phyloP scores from a whole-genome alignment of 2,329 filamentous ascomycete species.

The Claviceps arundinis region DNA sequence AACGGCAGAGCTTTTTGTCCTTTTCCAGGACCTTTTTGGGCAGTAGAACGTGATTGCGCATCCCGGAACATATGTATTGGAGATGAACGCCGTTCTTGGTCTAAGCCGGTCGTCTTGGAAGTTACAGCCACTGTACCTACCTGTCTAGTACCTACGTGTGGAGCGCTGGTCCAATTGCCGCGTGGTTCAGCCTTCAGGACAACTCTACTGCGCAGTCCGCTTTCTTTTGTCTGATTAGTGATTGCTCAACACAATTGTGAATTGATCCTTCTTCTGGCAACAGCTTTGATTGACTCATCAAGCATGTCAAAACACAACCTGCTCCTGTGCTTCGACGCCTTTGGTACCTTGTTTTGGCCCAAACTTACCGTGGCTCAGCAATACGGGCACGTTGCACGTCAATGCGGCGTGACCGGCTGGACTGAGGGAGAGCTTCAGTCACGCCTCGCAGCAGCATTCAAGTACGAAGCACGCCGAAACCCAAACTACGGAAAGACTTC shows the following conservation, averaged over 20 bases:
- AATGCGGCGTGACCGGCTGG: constrained; percentile 33
- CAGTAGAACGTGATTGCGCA: constrained; percentile 9
- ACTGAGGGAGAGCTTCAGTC: constrained; percentile 25
- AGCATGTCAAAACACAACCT: constrained; percentile 26
- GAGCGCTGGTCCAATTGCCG: no score
- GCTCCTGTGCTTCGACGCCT: constrained; percentile 49
- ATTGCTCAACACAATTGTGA: no score
- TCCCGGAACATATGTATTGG: constrained; percentile 10
- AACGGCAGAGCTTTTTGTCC: constrained; percentile 7
- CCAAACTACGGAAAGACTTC: constrained; percentile 47
- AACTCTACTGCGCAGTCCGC: no score
- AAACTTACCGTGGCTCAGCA: constrained; percentile 34
- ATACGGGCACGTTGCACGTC: constrained; percentile 38
- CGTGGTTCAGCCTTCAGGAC: no score
- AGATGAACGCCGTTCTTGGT: constrained; percentile 20
- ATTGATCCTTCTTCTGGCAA: neutral
- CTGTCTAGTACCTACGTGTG: no score
- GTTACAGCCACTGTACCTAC: no score
- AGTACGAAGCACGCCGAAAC: constrained; percentile 27
- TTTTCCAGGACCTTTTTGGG: constrained; percentile 7
- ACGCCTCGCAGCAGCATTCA: constrained; percentile 30
- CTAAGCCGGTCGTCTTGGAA: no score
- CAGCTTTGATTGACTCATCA: neutral
- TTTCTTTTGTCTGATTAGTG: constrained; percentile 2
- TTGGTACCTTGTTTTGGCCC: constrained; percentile 49